Evolutionary conservation across 345 rosid species (phyloP).

Genomic region (Boechera divaricarpa): DNA sequence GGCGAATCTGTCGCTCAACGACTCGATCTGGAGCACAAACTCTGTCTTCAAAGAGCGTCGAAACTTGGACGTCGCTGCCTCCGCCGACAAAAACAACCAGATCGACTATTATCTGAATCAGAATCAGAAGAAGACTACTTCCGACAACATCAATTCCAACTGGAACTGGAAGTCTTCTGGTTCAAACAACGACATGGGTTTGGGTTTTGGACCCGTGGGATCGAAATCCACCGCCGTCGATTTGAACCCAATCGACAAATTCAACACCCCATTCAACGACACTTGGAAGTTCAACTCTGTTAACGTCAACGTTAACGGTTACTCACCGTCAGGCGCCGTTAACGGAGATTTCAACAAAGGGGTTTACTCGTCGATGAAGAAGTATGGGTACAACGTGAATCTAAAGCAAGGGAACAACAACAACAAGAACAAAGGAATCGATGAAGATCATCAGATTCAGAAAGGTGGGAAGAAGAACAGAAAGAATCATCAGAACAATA

Average conservation of each 20-base stretch:
- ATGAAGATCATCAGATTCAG: constrained; percentile 51
- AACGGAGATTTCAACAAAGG: constrained; percentile 91
- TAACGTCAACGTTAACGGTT: constrained; percentile 28
- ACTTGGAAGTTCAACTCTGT: constrained; percentile 56
- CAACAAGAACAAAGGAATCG: constrained; percentile 56
- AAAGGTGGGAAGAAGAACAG: constrained; percentile 62
- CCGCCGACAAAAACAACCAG: constrained; percentile 42
- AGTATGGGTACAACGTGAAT: constrained; percentile 48
- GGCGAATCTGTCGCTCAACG: constrained; percentile 80
- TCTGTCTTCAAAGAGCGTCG: constrained; percentile 63
- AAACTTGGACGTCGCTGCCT: constrained; percentile 68
- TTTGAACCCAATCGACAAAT: constrained; percentile 25
- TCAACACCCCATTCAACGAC: constrained; percentile 48
- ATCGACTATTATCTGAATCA: constrained; percentile 27
- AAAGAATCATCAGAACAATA: constrained; percentile 51
- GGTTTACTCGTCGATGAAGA: constrained; percentile 50
- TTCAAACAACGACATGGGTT: constrained; percentile 14
- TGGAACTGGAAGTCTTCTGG: constrained; percentile 38
- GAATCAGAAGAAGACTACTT: constrained; percentile 43
- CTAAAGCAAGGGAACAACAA: constrained; percentile 45
- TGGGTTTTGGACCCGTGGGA: constrained; percentile 40
- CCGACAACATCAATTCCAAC: constrained; percentile 33
- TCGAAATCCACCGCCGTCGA: constrained; percentile 28
- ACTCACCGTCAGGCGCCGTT: constrained; percentile 23
- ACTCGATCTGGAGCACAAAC: constrained; percentile 88